Evolutionary conservation across 345 rosid genomes (phyloP).

Genomic region (Hevea brasiliensis): DNA sequence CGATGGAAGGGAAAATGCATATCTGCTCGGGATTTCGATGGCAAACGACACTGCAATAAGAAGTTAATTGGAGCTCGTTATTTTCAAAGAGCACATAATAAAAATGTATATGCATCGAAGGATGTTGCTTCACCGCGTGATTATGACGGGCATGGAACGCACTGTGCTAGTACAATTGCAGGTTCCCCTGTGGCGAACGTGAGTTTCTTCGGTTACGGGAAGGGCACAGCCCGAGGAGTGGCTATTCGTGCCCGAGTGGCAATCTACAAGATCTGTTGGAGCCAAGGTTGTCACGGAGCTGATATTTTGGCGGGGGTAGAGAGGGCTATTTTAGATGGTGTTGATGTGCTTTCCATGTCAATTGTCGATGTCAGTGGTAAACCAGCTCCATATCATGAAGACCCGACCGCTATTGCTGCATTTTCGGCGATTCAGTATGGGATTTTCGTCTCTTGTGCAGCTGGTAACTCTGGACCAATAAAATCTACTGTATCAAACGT

Average conservation of each 20-base stretch:
- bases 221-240: constrained; percentile 77
- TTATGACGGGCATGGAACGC: constrained; percentile 77
- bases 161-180: constrained; percentile 69
- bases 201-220: constrained; percentile 62
- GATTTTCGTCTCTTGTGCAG: constrained; percentile 67
- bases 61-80: constrained; percentile 73
- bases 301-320: constrained; percentile 81
- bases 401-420: constrained; percentile 59
- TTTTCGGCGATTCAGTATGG: constrained; percentile 69
- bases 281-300: constrained; percentile 54
- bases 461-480: constrained; percentile 74
- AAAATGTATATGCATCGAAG: too few species aligned
- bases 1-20: constrained; percentile 75
- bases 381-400: constrained; percentile 53
- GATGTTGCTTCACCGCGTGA: constrained; percentile 66
- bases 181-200: constrained; percentile 65
- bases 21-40: constrained; percentile 59
- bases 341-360: constrained; percentile 79
- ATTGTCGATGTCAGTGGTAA: constrained; percentile 33
- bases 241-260: constrained; percentile 71
- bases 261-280: constrained; percentile 77
- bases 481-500: constrained; percentile 45
- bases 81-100: constrained; percentile 52
- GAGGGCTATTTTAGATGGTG: constrained; percentile 67
- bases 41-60: constrained; percentile 62